Base-by-base conservation (phyloP, 257 asterid genomes). In the Solanum dulcamara region DNA sequence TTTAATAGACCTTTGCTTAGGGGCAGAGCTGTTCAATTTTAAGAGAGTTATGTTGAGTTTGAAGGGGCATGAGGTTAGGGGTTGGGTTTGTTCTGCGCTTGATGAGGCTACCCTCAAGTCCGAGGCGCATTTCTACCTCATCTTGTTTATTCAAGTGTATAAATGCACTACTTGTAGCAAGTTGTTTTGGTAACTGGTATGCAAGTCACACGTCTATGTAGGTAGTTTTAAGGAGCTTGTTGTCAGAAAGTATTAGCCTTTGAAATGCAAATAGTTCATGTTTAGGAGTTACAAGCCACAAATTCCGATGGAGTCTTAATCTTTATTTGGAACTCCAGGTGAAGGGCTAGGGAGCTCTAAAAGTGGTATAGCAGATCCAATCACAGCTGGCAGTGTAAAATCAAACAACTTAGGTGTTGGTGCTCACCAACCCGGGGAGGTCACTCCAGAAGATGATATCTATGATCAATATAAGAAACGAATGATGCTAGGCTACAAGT, bases 391-490 rank as follows among this genome's bases (percentile, higher is more conserved):
- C 72, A 95, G 87, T 74, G 95, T 96, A 71, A 96, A 94, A 84
- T 88, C 91, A 82, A 93, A 96, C 89, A 85, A 96, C 93, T 87
- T 96, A 90, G 99, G 98, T 46, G 98, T 96, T 83, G 99, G 98
- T 67, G 99, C 98, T 46, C 92, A 88, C 1, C 92, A 93, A 55
- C 99, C 99, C 1, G 98, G 99, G 3, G 98, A 96, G 89, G 99
- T 94, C n/a, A 88, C 89, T 14, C 81, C 98, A 30, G 98, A 93
- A 0, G 99, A 96, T 86, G 99, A 96, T 89, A 96, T 96, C 44
- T 96, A 96, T 40, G 98, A 96, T 89, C 98, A 96, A 91, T 96
- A 96, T 70, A 96, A 96, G 91, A 96, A 96, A 87, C 94, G 98
- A 40, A 96, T 96, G 98, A 96, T 96, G 98, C 96, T 96, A 32